phyloP scores from a whole-genome alignment of 768 basidiomycete species.

The Chiua virens region DNA sequence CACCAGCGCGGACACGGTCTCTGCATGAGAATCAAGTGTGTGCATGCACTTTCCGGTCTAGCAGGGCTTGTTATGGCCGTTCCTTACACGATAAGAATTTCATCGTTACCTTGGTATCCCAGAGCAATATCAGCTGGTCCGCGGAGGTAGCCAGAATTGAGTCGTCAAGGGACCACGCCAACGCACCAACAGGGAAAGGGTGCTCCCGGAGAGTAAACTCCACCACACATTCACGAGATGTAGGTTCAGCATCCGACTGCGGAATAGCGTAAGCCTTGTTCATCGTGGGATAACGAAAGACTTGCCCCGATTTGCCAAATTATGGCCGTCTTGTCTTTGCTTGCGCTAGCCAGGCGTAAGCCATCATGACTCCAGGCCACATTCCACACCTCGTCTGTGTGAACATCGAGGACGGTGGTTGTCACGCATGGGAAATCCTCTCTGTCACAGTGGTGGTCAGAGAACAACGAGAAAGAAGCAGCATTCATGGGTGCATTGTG shows the following conservation, averaged over 20 bases:
- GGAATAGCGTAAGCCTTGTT: slow-evolving; percentile 5
- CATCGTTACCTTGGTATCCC: slow-evolving; percentile 78
- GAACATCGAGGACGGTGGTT: slow-evolving; percentile 81
- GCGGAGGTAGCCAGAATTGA: slow-evolving; percentile 78
- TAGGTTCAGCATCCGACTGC: slow-evolving; percentile 48
- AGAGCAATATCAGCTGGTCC: slow-evolving; percentile 81
- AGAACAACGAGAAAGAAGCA: slow-evolving; percentile 75
- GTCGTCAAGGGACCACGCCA: slow-evolving; percentile 95
- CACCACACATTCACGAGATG: slow-evolving; percentile 58
- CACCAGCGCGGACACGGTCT: slow-evolving; percentile 81
- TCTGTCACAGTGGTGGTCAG: slow-evolving; percentile 82
- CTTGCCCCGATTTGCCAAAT: slow-evolving; percentile 87
- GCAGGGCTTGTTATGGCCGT: slow-evolving; percentile 9
- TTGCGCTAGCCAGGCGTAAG: slow-evolving; percentile 77
- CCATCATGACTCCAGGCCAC: slow-evolving; percentile 95
- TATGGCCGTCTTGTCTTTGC: slow-evolving; percentile 84
- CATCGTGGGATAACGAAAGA: slow-evolving; percentile 11
- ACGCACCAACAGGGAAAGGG: slow-evolving; percentile 69
- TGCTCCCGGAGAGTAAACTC: slow-evolving; percentile 73
- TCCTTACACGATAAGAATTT: background rate
- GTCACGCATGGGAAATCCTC: slow-evolving; percentile 82
- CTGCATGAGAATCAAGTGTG: slow-evolving; percentile 67
- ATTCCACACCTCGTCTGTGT: slow-evolving; percentile 94
- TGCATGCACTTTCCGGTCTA: slow-evolving; percentile 76
- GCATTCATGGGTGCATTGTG: slow-evolving; percentile 69